Evolutionary conservation across 768 basidiomycete species (phyloP).

Genomic region (Boletales sp.): DNA sequence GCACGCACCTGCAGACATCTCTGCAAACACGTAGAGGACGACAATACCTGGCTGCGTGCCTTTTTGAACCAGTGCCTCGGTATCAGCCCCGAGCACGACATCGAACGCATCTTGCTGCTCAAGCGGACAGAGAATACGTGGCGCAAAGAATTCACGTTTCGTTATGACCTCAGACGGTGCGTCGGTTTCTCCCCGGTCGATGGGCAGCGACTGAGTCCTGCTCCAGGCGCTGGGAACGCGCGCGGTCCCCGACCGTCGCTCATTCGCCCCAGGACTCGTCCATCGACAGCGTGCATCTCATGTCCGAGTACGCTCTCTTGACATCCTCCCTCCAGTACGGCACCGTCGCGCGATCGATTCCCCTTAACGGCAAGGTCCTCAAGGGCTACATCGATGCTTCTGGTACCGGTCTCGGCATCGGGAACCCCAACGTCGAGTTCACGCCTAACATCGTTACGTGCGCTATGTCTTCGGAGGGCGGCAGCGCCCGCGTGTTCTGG

Average conservation of each 20-base stretch:
- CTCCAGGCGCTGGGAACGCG: constrained; percentile 66
- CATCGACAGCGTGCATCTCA: constrained; percentile 57
- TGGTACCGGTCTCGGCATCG: constrained; percentile 55
- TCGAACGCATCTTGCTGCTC: constrained; percentile 47
- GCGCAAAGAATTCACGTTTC: constrained; percentile 64
- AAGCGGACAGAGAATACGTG: constrained; percentile 57
- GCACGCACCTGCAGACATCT: constrained; percentile 49
- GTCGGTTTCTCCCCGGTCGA: constrained; percentile 4
- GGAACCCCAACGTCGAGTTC: constrained; percentile 76
- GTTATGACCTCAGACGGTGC: constrained; percentile 55
- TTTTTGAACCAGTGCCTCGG: constrained; percentile 66
- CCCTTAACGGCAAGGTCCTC: constrained; percentile 64
- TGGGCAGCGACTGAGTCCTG: background rate
- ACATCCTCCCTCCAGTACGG: constrained; percentile 65
- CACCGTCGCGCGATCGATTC: constrained; percentile 67
- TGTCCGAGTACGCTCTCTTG: constrained; percentile 54
- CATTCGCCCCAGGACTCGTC: constrained; percentile 61
- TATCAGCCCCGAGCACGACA: constrained; percentile 56
- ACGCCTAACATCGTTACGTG: constrained; percentile 63
- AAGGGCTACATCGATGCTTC: constrained; percentile 68
- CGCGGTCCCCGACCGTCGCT: constrained; percentile 54
- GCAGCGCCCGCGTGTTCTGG: constrained; percentile 69
- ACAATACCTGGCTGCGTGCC: constrained; percentile 77
- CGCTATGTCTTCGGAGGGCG: constrained; percentile 55
- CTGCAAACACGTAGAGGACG: constrained; percentile 65